Conservation (phyloP, 2,329 filamentous ascomycete genomes). For the Trichoderma citrinoviride region DNA sequence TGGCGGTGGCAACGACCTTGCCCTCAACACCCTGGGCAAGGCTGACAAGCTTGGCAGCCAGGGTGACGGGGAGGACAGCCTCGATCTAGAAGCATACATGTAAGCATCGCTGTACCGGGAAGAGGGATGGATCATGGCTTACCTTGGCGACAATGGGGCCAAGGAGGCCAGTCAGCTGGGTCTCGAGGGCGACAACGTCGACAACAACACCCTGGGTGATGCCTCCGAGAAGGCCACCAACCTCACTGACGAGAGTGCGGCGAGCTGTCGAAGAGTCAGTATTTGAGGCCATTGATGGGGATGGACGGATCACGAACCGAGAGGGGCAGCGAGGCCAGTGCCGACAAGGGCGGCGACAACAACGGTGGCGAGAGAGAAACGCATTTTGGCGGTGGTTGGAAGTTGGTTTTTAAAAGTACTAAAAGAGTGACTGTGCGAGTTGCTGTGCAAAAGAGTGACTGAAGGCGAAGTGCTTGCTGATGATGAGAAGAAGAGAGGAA, state of each 20-base stretch:
- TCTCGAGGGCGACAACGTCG: conserved; percentile 23
- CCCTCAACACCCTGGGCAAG: conserved; percentile 23
- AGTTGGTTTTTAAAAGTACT: background rate
- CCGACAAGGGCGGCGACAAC: conserved; percentile 16
- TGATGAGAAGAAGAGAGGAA: background rate
- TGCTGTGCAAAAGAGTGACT: conserved; percentile 19
- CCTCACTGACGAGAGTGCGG: conserved; percentile 9
- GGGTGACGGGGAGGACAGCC: conserved; percentile 25
- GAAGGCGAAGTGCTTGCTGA: conserved; percentile 13
- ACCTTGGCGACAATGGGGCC: conserved; percentile 25
- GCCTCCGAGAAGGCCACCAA: conserved; percentile 3
- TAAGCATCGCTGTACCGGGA: background rate
- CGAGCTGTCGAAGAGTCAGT: background rate
- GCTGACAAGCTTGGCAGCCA: conserved; percentile 27
- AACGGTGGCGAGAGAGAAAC: conserved; percentile 19
- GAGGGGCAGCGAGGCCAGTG: conserved; percentile 18
- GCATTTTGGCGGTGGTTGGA: conserved; percentile 21
- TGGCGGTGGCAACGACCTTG: background rate
- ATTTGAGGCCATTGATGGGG: background rate
- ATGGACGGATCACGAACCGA: background rate
- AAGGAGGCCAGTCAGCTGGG: conserved; percentile 24
- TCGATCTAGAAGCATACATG: conserved; percentile 21
- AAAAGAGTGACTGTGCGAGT: conserved; percentile 12
- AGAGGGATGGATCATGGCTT: background rate
- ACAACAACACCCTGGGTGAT: conserved; percentile 22